These are phyloP conservation scores for Claviceps lovelessii DNA, from an alignment of 2,329 filamentous ascomycete genomes.

Conservation along the genomic window DNA sequence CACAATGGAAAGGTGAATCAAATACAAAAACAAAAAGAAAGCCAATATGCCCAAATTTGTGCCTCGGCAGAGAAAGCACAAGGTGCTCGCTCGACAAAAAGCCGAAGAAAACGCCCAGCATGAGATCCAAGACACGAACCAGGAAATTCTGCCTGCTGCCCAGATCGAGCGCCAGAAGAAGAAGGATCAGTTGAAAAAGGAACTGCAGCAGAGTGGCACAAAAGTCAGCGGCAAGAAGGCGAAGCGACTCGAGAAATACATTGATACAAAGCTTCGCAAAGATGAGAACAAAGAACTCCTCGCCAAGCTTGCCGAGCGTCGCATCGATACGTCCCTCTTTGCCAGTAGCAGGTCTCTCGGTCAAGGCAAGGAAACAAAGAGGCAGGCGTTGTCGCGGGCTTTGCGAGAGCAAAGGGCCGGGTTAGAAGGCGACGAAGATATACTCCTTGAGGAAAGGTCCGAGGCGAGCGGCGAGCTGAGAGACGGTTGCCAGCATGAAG, in stretches of 20 bases:
- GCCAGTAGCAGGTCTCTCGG: conserved; percentile 67
- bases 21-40: not conserved
- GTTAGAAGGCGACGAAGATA: conserved; percentile 36
- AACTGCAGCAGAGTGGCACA: conserved; percentile 34
- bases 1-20: not conserved
- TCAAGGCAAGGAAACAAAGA: conserved; percentile 55
- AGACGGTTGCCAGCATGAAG: conserved; percentile 10
- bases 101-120: conserved; percentile 27
- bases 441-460: conserved; percentile 34
- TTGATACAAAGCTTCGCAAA: conserved; percentile 83
- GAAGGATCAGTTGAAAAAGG: conserved; percentile 40
- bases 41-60: conserved; percentile 41
- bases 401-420: conserved; percentile 52
- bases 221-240: conserved; percentile 52
- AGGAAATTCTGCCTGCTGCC: conserved; percentile 21
- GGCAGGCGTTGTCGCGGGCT: conserved; percentile 49
- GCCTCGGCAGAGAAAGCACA: conserved; percentile 53
- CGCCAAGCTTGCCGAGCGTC: conserved; percentile 64
- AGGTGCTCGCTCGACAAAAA: conserved; percentile 50
- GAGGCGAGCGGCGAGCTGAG: conserved; percentile 18
- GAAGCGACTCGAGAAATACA: conserved; percentile 53
- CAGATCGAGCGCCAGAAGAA: conserved; percentile 40
- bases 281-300: conserved; percentile 80
- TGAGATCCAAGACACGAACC: conserved; percentile 24
- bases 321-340: conserved; percentile 70